Conservation (phyloP, 495 filamentous ascomycete species). For the Venustampulla echinocandica region DNA sequence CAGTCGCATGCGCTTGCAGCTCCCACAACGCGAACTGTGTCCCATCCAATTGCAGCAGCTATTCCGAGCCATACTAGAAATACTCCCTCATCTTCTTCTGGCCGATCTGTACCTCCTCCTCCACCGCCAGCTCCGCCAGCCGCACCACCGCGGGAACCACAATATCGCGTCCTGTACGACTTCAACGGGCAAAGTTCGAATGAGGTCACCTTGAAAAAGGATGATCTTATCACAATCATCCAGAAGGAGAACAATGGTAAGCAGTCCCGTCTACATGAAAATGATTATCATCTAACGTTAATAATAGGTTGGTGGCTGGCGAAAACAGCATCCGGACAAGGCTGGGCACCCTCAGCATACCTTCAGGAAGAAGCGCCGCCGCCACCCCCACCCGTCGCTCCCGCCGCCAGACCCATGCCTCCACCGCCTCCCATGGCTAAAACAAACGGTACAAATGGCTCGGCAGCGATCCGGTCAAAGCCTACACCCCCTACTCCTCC, state of each 20-base stretch:
- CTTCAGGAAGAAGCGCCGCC: constrained; percentile 68
- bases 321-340: constrained; percentile 61
- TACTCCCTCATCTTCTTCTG: constrained; percentile 28
- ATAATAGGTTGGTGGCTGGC: constrained; percentile 90
- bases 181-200: constrained; percentile 71
- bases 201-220: constrained; percentile 67
- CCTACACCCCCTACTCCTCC: constrained; percentile 73
- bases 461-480: constrained; percentile 50
- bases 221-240: constrained; percentile 74
- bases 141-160: constrained; percentile 60
- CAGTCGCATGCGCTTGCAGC: constrained; percentile 28
- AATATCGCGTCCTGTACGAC: constrained; percentile 78
- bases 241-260: constrained; percentile 87
- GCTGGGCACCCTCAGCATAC: constrained; percentile 91
- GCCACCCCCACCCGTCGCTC: constrained; percentile 37
- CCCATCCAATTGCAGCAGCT: constrained; percentile 31
- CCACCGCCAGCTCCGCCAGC: constrained; percentile 62
- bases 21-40: constrained; percentile 37
- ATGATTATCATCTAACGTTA: constrained; percentile 1
- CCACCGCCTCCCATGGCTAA: constrained; percentile 45
- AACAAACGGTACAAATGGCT: constrained; percentile 39
- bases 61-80: constrained; percentile 42
- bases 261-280: constrained; percentile 21
- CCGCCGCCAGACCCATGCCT: constrained; percentile 46
- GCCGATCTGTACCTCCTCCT: constrained; percentile 42